Evolutionary conservation across 2,329 filamentous ascomycete species (phyloP), one percentile per base, ranked within the genome.

Genomic region (Emergomyces africanus): DNA sequence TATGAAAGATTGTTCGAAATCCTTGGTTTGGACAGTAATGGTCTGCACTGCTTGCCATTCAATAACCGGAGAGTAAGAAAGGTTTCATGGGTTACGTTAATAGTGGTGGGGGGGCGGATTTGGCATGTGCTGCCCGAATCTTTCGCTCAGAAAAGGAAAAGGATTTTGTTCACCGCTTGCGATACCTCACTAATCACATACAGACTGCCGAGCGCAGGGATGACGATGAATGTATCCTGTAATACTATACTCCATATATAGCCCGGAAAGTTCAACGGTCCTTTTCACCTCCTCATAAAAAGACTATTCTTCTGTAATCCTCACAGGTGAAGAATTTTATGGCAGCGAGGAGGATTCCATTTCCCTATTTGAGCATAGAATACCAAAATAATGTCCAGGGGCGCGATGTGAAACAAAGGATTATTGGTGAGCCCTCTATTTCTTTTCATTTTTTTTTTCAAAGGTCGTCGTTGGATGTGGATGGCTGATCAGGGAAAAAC

Each of bases 361-460:
- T 54, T 20, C 51, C 51, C 51, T 54, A 54, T 39, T 54, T 39
- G n/a, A 41, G 51, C 20, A 41, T 54, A 54, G 51, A 41, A 54
- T 41, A 35, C 33, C 33, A 41, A 54, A 25, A 39, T 39, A 54
- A 39, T 54, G 20, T 42, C 51, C 20, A 54, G 35, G 35, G 28
- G 41, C 6, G 9, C 12, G 35, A 23, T 25, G 51, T 28, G 20
- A 41, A 42, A 54, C 51, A 54, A 42, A 28, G 51, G 25, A 35
- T 54, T 18, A 20, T 20, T 37, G 44, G 18, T 25, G 51, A 54
- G 35, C 51, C 35, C 35, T 33, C 15, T 4, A 35, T 51, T 35
- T n/a, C n/a, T n/a, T n/a, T n/a, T n/a, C n/a, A n/a, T n/a, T n/a
- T n/a, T n/a, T n/a, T 44, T 35, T 35, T 5, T 53, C 30, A 23